Evolutionary conservation across 805 yeast species (phyloP).

Genomic region (Metschnikowia dekortorum): DNA sequence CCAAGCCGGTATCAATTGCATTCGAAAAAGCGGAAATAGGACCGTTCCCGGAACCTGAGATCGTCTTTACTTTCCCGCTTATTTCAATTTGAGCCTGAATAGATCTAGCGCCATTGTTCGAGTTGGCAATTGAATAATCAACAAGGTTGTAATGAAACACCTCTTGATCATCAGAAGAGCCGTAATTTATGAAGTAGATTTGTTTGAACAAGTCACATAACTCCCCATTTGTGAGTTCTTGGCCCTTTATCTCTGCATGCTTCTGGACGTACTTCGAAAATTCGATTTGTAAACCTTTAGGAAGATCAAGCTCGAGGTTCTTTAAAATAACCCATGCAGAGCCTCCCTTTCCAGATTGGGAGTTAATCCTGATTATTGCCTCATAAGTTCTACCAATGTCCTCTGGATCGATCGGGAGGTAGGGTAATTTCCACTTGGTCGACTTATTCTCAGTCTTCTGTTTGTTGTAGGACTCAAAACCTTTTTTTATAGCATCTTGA

Average conservation of each 20-base stretch:
- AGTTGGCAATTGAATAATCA: slow-evolving; percentile 45
- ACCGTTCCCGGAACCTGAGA: slow-evolving; percentile 73
- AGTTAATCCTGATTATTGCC: slow-evolving; percentile 85
- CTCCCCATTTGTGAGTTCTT: slow-evolving; percentile 64
- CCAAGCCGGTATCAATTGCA: slow-evolving; percentile 32
- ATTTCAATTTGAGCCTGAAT: slow-evolving; percentile 49
- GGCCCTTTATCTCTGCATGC: slow-evolving; percentile 65
- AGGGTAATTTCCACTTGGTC: slow-evolving; percentile 67
- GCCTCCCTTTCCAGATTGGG: slow-evolving; percentile 87
- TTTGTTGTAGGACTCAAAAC: slow-evolving; percentile 51
- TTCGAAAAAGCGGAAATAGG: slow-evolving; percentile 73
- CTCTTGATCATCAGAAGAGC: slow-evolving; percentile 18
- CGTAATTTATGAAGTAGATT: slow-evolving; percentile 47
- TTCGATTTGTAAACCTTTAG: slow-evolving; percentile 74
- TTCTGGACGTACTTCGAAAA: slow-evolving; percentile 68
- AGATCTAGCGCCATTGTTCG: slow-evolving; percentile 33
- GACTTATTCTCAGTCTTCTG: slow-evolving; percentile 32
- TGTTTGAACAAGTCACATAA: slow-evolving; percentile 60
- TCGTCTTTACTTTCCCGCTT: slow-evolving; percentile 22
- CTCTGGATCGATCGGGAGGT: slow-evolving; percentile 77
- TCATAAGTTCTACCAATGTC: slow-evolving; percentile 88
- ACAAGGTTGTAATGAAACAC: slow-evolving; percentile 31
- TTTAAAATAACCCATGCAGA: slow-evolving; percentile 83
- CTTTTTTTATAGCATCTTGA: slow-evolving; percentile 85
- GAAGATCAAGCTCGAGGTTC: slow-evolving; percentile 72